A percentile compares a stretch with the other conserved stretches of the same genome.
phyloP scores from a whole-genome alignment of 805 yeast species.

The Lachancea sp. region DNA sequence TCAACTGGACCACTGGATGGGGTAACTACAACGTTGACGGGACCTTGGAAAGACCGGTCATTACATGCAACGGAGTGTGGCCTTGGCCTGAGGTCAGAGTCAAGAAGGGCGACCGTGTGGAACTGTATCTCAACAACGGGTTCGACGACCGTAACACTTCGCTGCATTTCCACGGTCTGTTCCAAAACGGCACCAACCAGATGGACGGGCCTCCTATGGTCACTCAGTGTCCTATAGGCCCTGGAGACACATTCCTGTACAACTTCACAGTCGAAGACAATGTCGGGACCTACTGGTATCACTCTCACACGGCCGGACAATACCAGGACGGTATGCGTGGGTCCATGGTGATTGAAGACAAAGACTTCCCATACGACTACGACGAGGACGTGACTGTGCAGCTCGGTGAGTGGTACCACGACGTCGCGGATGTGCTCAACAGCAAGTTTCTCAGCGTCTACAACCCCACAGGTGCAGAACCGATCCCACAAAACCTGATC shows the following conservation, averaged over 20 bases:
- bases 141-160: slow-evolving; percentile 53
- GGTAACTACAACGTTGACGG: slow-evolving; percentile 41
- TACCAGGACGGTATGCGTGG: slow-evolving; percentile 93
- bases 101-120: slow-evolving; percentile 70
- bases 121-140: slow-evolving; percentile 70
- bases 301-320: slow-evolving; percentile 85
- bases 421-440: slow-evolving; percentile 41
- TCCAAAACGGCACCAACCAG: slow-evolving; percentile 57
- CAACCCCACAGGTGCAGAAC: slow-evolving; percentile 98
- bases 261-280: slow-evolving; percentile 81
- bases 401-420: slow-evolving; percentile 87
- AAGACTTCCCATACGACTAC: slow-evolving; percentile 60
- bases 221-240: slow-evolving; percentile 88
- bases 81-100: slow-evolving; percentile 86
- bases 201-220: slow-evolving; percentile 92
- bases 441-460: slow-evolving; percentile 55
- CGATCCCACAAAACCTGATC: slow-evolving; percentile 76
- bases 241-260: slow-evolving; percentile 67
- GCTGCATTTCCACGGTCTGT: slow-evolving; percentile 91
- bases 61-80: slow-evolving; percentile 45
- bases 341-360: slow-evolving; percentile 67
- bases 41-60: slow-evolving; percentile 34
- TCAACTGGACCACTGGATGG: slow-evolving; percentile 62
- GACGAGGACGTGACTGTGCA: slow-evolving; percentile 72
- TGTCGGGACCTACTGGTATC: slow-evolving; percentile 94